Percentiles rank a stretch among this genome's conserved stretches.
These are phyloP conservation scores for Fusarium verticillioides DNA, from an alignment of 2,329 filamentous ascomycete genomes.

Conservation along the genomic window DNA sequence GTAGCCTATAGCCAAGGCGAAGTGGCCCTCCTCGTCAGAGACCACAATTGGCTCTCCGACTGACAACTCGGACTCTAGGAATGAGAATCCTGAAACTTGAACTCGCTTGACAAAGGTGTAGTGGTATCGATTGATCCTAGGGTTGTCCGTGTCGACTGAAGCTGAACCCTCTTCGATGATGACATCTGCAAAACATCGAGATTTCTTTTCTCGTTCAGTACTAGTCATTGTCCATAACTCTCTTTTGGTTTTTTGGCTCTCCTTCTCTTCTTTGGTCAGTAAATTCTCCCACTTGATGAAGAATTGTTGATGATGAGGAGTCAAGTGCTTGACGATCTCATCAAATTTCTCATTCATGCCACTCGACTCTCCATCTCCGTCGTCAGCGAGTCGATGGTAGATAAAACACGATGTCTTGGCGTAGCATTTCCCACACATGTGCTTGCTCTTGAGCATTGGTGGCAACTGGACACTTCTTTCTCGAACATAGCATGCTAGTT, in stretches of 20 bases:
- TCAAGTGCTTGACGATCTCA: slow-evolving; percentile 82
- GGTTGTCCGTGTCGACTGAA: slow-evolving; percentile 73
- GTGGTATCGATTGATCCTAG: slow-evolving; percentile 90
- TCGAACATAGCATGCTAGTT: slow-evolving; percentile 85
- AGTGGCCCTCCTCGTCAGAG: slow-evolving; percentile 94
- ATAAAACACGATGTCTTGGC: slow-evolving; percentile 91
- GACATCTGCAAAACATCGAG: slow-evolving; percentile 89
- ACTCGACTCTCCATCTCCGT: slow-evolving; percentile 83
- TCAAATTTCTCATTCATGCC: slow-evolving; percentile 85
- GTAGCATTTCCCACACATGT: slow-evolving; percentile 88
- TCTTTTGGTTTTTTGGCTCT: slow-evolving; percentile 84
- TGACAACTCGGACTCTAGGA: slow-evolving; percentile 87
- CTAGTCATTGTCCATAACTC: slow-evolving; percentile 98
- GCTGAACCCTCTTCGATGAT: slow-evolving; percentile 82
- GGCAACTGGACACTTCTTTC: slow-evolving; percentile 83
- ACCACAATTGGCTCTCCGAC: slow-evolving; percentile 95
- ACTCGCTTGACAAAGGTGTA: slow-evolving; percentile 85
- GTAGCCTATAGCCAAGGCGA: slow-evolving; percentile 92
- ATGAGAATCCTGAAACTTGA: slow-evolving; percentile 74
- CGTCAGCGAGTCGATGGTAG: slow-evolving; percentile 90
- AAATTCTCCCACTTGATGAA: slow-evolving; percentile 96
- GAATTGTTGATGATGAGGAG: slow-evolving; percentile 78
- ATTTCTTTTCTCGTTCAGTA: slow-evolving; percentile 84
- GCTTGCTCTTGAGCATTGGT: slow-evolving; percentile 84
- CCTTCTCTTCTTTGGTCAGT: slow-evolving; percentile 93